These are phyloP conservation scores for Entomortierella lignicola DNA, from an alignment of 192 early-diverging fungal species.

Conservation along the genomic window DNA sequence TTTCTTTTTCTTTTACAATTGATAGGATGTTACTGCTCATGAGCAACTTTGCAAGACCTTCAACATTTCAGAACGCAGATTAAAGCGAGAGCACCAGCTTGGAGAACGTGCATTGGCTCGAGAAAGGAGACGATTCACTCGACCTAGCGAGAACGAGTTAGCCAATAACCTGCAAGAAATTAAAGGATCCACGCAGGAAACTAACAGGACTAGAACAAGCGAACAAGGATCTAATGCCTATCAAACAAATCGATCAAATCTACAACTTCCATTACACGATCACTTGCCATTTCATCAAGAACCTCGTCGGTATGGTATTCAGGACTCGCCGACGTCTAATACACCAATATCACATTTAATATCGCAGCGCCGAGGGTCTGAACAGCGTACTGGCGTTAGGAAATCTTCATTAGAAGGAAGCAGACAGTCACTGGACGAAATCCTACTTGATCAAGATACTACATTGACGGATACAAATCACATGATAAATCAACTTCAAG, in stretches of 20 bases:
- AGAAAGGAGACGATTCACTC: conserved; percentile 23
- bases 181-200: not conserved
- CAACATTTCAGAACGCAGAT: conserved; percentile 41
- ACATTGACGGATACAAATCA: not conserved
- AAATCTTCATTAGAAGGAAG: conserved; percentile 30
- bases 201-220: not conserved
- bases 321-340: conserved; percentile 7
- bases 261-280: conserved; percentile 26
- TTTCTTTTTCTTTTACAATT: not conserved
- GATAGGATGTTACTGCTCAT: conserved; percentile 49
- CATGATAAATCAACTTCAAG: not conserved
- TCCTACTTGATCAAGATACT: not conserved
- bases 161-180: not conserved
- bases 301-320: conserved; percentile 29
- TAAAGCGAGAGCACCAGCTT: conserved; percentile 33
- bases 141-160: conserved; percentile 1
- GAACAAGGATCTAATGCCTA: conserved; percentile 23
- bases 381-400: not conserved
- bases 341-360: not conserved
- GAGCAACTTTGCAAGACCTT: conserved; percentile 51
- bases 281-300: conserved; percentile 32
- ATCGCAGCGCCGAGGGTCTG: not conserved
- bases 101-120: conserved; percentile 34
- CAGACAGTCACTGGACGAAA: conserved; percentile 19
- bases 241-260: conserved; percentile 25